phyloP scores from a whole-genome alignment of 768 basidiomycete species.

The Neoboletus brunneissimus region DNA sequence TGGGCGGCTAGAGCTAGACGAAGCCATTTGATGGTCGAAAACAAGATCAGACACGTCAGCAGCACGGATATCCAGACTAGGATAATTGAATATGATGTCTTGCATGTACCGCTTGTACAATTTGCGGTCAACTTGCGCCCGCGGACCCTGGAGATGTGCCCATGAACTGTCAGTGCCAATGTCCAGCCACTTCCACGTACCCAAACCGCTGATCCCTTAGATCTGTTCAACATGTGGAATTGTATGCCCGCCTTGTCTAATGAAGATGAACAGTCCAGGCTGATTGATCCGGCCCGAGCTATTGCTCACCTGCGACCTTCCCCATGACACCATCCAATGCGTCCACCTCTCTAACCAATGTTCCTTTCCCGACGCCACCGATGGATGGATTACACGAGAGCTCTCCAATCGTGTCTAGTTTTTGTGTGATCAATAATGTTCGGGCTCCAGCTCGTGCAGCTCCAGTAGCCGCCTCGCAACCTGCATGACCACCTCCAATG shows the following conservation, averaged over 20 bases:
- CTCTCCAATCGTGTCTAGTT: conserved; percentile 74
- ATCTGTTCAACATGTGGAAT: conserved; percentile 81
- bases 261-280: background rate
- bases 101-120: conserved; percentile 87
- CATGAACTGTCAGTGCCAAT: background rate
- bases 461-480: conserved; percentile 88
- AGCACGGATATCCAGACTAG: conserved; percentile 64
- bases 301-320: conserved; percentile 63
- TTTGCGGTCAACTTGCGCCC: conserved; percentile 85
- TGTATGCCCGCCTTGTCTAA: conserved; percentile 86
- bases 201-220: conserved; percentile 89
- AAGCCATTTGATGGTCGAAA: conserved; percentile 45
- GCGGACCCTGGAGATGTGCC: conserved; percentile 59
- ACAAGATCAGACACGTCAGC: conserved; percentile 80
- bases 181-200: conserved; percentile 41
- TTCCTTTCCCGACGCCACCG: conserved; percentile 91
- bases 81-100: conserved; percentile 57
- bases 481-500: conserved; percentile 91
- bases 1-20: conserved; percentile 20
- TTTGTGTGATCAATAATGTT: conserved; percentile 81
- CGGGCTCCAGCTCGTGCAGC: conserved; percentile 80
- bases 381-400: conserved; percentile 92
- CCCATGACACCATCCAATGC: conserved; percentile 89
- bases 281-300: background rate
- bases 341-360: conserved; percentile 86